phyloP scores from a whole-genome alignment of 352 stramenopile genomes.

The Phytophthora multivora region DNA sequence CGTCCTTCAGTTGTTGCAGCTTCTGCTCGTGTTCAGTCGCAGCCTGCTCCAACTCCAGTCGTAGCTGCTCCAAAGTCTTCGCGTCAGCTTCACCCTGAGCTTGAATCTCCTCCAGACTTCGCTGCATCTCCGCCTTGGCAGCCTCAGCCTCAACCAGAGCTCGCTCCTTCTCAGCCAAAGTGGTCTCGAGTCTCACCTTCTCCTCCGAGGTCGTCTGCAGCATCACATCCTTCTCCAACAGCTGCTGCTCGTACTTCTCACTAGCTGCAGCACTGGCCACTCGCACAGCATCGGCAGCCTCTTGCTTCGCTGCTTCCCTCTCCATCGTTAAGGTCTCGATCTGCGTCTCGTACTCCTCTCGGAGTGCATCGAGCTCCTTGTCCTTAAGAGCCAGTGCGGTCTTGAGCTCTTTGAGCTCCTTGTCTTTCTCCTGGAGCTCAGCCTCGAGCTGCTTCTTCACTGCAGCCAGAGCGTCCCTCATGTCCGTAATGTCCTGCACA shows the following conservation, averaged over 20 bases:
- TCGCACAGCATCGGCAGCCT: conserved; percentile 35
- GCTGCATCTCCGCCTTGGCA: conserved; percentile 12
- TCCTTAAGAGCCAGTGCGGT: conserved; percentile 44
- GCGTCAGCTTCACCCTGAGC: conserved; percentile 20
- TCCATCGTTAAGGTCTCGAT: conserved; percentile 42
- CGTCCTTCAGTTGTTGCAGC: conserved; percentile 22
- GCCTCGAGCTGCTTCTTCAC: conserved; percentile 75
- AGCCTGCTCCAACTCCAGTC: conserved; percentile 21
- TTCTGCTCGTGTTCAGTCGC: conserved; percentile 26
- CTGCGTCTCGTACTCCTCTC: conserved; percentile 46
- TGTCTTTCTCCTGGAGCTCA: conserved; percentile 74
- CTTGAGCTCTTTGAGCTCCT: conserved; percentile 45
- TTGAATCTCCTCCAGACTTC: conserved; percentile 38
- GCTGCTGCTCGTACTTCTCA: conserved; percentile 34
- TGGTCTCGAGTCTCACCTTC: conserved; percentile 31
- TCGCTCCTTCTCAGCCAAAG: conserved; percentile 40
- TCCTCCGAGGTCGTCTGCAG: conserved; percentile 17
- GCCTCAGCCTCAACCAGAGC: conserved; percentile 29
- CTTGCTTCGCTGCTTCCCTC: conserved; percentile 40
- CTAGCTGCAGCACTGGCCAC: conserved; percentile 34
- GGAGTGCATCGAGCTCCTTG: conserved; percentile 38
- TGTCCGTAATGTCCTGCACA: conserved; percentile 81
- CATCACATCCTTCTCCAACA: conserved; percentile 41
- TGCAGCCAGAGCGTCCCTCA: conserved; percentile 69
- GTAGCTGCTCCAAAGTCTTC: conserved; percentile 22